Evolutionary conservation across 2,329 filamentous ascomycete genomes (phyloP).

Genomic region (Graphilbum sp.): DNA sequence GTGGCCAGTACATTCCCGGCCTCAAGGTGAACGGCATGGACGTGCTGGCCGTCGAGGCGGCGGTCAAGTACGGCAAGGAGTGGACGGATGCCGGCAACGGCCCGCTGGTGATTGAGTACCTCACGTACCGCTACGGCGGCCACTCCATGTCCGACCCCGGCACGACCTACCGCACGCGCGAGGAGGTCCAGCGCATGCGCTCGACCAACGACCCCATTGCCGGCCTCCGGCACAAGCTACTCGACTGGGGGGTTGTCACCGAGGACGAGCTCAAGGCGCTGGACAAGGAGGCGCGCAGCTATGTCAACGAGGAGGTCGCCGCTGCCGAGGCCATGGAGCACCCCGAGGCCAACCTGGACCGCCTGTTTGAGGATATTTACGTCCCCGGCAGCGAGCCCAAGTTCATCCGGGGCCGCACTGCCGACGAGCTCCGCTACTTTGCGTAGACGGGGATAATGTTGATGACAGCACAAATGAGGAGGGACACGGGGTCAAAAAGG

Average conservation of each 20-base stretch:
- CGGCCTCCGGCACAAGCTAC: slow-evolving; percentile 91
- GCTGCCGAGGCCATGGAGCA: slow-evolving; percentile 73
- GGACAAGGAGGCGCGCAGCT: slow-evolving; percentile 79
- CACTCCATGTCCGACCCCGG: slow-evolving; percentile 99
- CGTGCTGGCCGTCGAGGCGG: slow-evolving; percentile 91
- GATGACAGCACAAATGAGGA: too few relatives aligned
- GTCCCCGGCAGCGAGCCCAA: slow-evolving; percentile 73
- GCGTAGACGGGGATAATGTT: slow-evolving; percentile 23
- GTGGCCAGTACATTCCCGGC: slow-evolving; percentile 97
- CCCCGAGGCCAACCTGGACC: slow-evolving; percentile 64
- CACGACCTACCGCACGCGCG: slow-evolving; percentile 96
- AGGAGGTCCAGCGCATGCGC: slow-evolving; percentile 99
- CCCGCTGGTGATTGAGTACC: slow-evolving; percentile 92
- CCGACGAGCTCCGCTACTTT: slow-evolving; percentile 93
- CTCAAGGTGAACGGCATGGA: slow-evolving; percentile 99
- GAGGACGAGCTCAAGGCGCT: slow-evolving; percentile 94
- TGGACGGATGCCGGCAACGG: slow-evolving; percentile 72
- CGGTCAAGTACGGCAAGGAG: slow-evolving; percentile 85
- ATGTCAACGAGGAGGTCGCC: slow-evolving; percentile 81
- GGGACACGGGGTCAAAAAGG: too few relatives aligned
- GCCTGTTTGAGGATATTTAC: slow-evolving; percentile 94
- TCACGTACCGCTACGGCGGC: slow-evolving; percentile 97
- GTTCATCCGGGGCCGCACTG: slow-evolving; percentile 73
- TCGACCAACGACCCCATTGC: slow-evolving; percentile 97
- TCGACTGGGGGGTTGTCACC: slow-evolving; percentile 81